phyloP scores from a whole-genome alignment of 2,329 filamentous ascomycete species.

The Diaporthe sp. region DNA sequence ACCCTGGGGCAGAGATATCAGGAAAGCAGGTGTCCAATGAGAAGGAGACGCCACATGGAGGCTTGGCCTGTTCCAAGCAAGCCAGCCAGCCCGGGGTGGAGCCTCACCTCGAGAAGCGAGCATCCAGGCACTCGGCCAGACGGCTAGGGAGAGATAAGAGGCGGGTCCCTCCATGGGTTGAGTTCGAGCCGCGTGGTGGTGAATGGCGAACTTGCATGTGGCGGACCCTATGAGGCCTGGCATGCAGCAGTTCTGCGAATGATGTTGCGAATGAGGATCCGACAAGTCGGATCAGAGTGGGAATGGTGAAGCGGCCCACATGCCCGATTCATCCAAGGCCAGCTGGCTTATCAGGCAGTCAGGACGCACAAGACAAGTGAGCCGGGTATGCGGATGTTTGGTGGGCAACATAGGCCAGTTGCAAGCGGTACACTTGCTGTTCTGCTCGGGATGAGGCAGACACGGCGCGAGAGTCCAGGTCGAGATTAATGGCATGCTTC shows the following conservation, averaged over 20 bases:
- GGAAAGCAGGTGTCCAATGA: constrained; percentile 6
- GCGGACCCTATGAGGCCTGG: constrained; percentile 4
- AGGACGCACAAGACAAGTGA: background rate
- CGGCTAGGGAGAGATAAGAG: constrained; percentile 16
- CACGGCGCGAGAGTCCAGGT: background rate
- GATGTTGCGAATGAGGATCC: background rate
- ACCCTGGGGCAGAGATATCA: constrained; percentile 26
- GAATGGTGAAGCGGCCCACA: constrained; percentile 1
- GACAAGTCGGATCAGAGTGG: constrained; percentile 19
- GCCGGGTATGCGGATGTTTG: background rate
- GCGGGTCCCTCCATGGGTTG: constrained; percentile 6
- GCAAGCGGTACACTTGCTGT: no score
- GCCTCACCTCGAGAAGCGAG: constrained; percentile 9
- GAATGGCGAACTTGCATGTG: background rate
- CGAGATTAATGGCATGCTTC: constrained; percentile 4
- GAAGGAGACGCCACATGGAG: constrained; percentile 11
- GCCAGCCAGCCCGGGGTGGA: constrained; percentile 17
- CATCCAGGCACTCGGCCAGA: constrained; percentile 4
- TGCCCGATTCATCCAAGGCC: background rate
- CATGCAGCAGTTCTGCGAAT: background rate
- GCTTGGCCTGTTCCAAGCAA: constrained; percentile 20
- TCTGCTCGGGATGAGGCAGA: background rate
- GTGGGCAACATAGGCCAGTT: background rate
- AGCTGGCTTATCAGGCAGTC: constrained; percentile 10
- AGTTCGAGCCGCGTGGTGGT: constrained; percentile 5